A percentile compares a stretch with the other conserved stretches of the same genome.
Conservation (phyloP, 352 stramenopile genomes). For the Phytophthora pinifolia region DNA sequence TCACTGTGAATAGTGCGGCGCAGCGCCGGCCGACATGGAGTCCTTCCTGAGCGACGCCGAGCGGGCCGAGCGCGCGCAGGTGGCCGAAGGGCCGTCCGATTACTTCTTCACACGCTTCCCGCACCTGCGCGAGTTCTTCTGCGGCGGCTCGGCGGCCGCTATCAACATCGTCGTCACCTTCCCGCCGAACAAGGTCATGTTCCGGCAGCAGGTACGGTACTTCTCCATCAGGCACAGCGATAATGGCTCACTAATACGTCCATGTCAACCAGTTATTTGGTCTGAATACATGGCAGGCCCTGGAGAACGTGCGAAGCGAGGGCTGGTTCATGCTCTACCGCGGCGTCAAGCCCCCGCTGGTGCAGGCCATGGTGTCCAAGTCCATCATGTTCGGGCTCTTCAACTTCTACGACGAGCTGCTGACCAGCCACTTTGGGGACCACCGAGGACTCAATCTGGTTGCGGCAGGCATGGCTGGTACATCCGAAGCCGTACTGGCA, state of each 20-base stretch:
- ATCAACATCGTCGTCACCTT: conserved; percentile 91
- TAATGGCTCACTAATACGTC: too few species aligned
- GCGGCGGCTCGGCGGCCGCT: conserved; percentile 73
- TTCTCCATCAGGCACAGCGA: not conserved
- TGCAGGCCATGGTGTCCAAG: conserved; percentile 87
- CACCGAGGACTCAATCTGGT: conserved; percentile 47
- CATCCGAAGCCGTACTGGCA: conserved; percentile 80
- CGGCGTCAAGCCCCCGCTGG: conserved; percentile 79
- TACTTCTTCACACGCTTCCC: conserved; percentile 57
- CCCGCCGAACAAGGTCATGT: conserved; percentile 90
- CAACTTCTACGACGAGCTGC: conserved; percentile 79
- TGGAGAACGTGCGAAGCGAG: conserved; percentile 66
- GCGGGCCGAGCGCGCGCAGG: conserved; percentile 10
- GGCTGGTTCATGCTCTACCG: conserved; percentile 74
- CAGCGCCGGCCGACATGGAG: conserved; percentile 20
- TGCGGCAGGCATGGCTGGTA: conserved; percentile 69
- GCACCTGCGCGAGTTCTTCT: conserved; percentile 81
- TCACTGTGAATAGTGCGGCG: too few species aligned
- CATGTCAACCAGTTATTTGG: conserved; percentile 59
- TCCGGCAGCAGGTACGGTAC: conserved; percentile 79
- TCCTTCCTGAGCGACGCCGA: conserved; percentile 27
- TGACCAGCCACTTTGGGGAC: conserved; percentile 49
- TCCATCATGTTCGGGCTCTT: conserved; percentile 91
- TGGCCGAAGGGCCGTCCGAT: not conserved
- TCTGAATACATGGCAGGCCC: conserved; percentile 65